Base-by-base conservation (phyloP, 345 rosid species). In the Limnanthes douglasii region DNA sequence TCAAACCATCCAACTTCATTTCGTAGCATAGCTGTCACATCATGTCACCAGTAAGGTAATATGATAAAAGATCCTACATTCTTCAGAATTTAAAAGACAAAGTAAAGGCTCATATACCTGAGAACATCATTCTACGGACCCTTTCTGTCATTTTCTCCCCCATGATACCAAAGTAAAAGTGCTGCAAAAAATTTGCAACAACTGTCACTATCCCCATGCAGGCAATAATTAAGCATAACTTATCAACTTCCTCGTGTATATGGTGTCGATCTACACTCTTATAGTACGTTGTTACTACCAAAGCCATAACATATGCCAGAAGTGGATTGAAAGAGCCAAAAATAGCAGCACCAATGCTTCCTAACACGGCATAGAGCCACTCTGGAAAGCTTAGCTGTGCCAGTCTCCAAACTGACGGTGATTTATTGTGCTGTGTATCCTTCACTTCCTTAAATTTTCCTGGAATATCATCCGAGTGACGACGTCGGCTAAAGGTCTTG, bases 1-100 rank as follows among this genome's bases (percentile, higher is more conserved):
- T 92, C 99, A 81, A 71, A 92, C 99, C 99, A 92, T 37, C 96
- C 99, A 50, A 81, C 93, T 69, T 92, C 99, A 61, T 85, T 92
- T 41, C 83, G 85, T 43, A 92, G 66, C 96, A 92, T 92, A 17
- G 99, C 99, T 92, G 88, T 66, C 17, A 64, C 41, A 65, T 42
- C 39, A 34, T 21, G 37, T 26, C 26, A 53, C 25, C 19, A 48
- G 46, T 23, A 14, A 46, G 44, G 10, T 46, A 31, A 51, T 18
- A 50, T 45, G 40, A 39, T 29, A 20, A 43, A 17, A 46, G 22
- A 51, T 19, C 39, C 21, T 15, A 41, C 11, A 41, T n/a, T 30
- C 20, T 8, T 5, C 23, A 37, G 15, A 28, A 61, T 16, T 21
- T 21, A n/a, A n/a, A n/a, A n/a, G 45, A 45, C 21, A 26, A 32